Percentiles rank a stretch among this genome's conserved stretches.
Evolutionary conservation across 495 filamentous ascomycete species (phyloP).

Genomic region (Rhizodiscina lignyota): DNA sequence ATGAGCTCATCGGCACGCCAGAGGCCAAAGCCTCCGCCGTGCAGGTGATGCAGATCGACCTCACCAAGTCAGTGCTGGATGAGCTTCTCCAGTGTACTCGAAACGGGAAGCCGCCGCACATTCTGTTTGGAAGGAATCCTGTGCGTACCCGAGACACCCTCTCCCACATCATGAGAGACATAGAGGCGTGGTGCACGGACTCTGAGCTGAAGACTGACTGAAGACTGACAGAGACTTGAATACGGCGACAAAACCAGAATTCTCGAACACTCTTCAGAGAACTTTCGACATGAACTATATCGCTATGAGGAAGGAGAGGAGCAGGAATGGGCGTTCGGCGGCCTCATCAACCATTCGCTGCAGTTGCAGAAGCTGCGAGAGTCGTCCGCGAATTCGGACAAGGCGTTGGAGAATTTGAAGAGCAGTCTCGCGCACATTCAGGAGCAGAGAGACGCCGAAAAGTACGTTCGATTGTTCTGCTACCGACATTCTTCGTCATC

Average conservation of each 20-base stretch:
- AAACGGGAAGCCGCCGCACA: conserved; percentile 13
- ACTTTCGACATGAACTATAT: conserved; percentile 13
- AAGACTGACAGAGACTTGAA: conserved; percentile 13
- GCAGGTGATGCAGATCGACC: conserved; percentile 17
- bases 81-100: conserved; percentile 12
- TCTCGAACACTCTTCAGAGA: conserved; percentile 11
- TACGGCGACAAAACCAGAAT: conserved; percentile 12
- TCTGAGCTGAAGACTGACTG: too few relatives aligned
- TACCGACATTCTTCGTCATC: too few relatives aligned
- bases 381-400: conserved; percentile 15
- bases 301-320: conserved; percentile 6
- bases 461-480: conserved; percentile 13
- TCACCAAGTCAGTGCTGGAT: conserved; percentile 13
- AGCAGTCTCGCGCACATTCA: conserved; percentile 18
- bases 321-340: conserved; percentile 13
- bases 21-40: conserved; percentile 8
- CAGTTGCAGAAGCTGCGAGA: conserved; percentile 9
- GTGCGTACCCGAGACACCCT: conserved; percentile 8
- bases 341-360: conserved; percentile 14
- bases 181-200: too few relatives aligned
- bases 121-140: conserved; percentile 15
- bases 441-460: conserved; percentile 22
- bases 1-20: conserved; percentile 10
- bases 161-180: too few relatives aligned
- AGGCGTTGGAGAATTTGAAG: conserved; percentile 19